A percentile compares a stretch with the other conserved stretches of the same genome.
Evolutionary conservation across 306 rosid genomes (phyloP).

Genomic region (Luffa aegyptiaca): DNA sequence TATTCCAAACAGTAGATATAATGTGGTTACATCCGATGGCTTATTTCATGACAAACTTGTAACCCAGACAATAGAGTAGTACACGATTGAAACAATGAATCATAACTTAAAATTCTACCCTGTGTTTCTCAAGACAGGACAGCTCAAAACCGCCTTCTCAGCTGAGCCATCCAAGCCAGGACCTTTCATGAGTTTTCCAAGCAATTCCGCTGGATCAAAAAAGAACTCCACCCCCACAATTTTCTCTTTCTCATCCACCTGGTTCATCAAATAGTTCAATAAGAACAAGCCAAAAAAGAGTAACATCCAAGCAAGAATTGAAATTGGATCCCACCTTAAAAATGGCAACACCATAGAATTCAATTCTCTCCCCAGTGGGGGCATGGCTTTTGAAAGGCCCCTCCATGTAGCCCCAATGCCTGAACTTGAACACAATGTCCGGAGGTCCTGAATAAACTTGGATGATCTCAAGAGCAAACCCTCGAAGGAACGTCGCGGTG

Average conservation of each 20-base stretch:
- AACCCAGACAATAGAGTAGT: background rate
- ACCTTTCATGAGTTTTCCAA: constrained; percentile 25
- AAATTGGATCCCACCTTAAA: constrained; percentile 23
- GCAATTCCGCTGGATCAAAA: constrained; percentile 19
- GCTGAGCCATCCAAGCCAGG: constrained; percentile 7
- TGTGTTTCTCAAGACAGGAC: constrained; percentile 23
- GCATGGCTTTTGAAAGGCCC: constrained; percentile 55
- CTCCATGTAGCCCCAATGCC: constrained; percentile 85
- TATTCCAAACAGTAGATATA: background rate
- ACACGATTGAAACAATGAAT: background rate
- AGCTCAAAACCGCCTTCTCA: constrained; percentile 11
- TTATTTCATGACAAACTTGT: background rate
- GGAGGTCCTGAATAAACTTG: constrained; percentile 51
- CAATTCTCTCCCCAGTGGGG: constrained; percentile 41
- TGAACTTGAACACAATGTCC: constrained; percentile 44
- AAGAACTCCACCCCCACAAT: constrained; percentile 31
- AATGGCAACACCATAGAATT: constrained; percentile 45
- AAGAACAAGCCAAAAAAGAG: background rate
- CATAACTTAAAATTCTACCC: constrained; percentile 6
- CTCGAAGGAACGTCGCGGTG: constrained; percentile 50
- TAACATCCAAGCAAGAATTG: background rate
- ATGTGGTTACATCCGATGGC: background rate
- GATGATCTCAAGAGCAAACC: constrained; percentile 53
- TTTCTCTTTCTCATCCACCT: constrained; percentile 18
- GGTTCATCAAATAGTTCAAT: background rate